Conservation (phyloP, 805 yeast genomes). For the Candida xyloterini region DNA sequence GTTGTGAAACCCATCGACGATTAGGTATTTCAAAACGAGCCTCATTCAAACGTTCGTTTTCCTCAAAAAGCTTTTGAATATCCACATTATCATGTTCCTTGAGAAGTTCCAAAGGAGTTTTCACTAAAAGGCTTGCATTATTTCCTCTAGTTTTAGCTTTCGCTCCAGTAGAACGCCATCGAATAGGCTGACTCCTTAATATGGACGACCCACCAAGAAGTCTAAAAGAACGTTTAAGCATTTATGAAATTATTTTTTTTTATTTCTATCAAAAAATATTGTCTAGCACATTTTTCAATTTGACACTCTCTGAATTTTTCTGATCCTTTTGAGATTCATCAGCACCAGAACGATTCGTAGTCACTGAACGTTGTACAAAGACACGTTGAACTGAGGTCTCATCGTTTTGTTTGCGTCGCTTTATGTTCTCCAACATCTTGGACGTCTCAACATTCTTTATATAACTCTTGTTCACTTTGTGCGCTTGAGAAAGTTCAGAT, state of each 20-base stretch:
- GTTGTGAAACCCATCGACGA: conserved; percentile 26
- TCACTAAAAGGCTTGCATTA: conserved; percentile 7
- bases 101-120: conserved; percentile 34
- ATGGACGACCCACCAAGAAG: not conserved
- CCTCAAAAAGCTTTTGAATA: conserved; percentile 25
- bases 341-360: conserved; percentile 67
- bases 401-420: conserved; percentile 41
- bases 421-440: conserved; percentile 71
- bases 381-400: conserved; percentile 45
- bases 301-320: conserved; percentile 33
- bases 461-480: conserved; percentile 79
- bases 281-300: conserved; percentile 47
- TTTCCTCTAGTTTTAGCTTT: too few relatives aligned
- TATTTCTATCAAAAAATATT: conserved; percentile 32
- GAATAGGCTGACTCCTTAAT: not conserved
- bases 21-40: conserved; percentile 31
- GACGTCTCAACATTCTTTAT: conserved; percentile 82
- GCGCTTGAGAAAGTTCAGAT: conserved; percentile 86
- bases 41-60: conserved; percentile 20
- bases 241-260: not conserved
- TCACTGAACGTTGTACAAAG: conserved; percentile 69
- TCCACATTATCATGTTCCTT: conserved; percentile 27
- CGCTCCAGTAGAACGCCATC: not conserved
- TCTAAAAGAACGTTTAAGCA: not conserved
- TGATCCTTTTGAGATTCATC: conserved; percentile 40